Evolutionary conservation across 345 rosid genomes (phyloP), one percentile per base, ranked within the genome.

Genomic region (Dipteronia sinensis): DNA sequence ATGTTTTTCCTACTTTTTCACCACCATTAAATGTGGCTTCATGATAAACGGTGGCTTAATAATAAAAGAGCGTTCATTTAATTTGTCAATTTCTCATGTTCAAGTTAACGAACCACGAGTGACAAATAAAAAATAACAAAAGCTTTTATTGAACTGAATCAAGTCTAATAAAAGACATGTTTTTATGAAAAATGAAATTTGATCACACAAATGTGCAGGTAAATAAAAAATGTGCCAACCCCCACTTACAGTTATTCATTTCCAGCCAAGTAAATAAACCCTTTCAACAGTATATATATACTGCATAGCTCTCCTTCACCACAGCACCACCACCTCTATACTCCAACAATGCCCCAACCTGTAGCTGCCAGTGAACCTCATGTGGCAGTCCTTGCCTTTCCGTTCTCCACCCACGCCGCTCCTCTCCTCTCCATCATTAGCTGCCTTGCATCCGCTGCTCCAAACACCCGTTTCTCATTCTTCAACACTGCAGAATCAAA

Each of bases 331-430:
- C 34, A 0, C 56, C 27, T 22, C 59, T 11, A 5, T 13, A 65
- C n/a, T 22, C 34, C 1, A 67, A 46, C 53, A 19, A 74, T 74
- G 77, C 1, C n/a, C 8, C 19, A 65, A 2, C 7, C 25, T 22
- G 44, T 2, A 16, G 10, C 47, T 65, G 29, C 73, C 67, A 12
- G 0, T 17, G 13, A 40, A 49, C 23, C 80, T 53, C 90, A 86
- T 34, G 81, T 85, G 0, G 91, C 82, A 0, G 84, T 81, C 56
- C 70, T 88, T 1, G 82, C 88, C 17, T 87, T 89, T 76, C 92
- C 92, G 13, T 83, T 85, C 73, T 22, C 80, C 67, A 61, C 85
- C 71, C 90, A 89, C 19, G 85, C 84, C 0, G 81, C 81, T 22
- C 75, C 87, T 8, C 84, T 89, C 65, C 83, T 87, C 44, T 58